Conservation (phyloP, 2,329 filamentous ascomycete genomes). For the Furcasterigmium sp. region DNA sequence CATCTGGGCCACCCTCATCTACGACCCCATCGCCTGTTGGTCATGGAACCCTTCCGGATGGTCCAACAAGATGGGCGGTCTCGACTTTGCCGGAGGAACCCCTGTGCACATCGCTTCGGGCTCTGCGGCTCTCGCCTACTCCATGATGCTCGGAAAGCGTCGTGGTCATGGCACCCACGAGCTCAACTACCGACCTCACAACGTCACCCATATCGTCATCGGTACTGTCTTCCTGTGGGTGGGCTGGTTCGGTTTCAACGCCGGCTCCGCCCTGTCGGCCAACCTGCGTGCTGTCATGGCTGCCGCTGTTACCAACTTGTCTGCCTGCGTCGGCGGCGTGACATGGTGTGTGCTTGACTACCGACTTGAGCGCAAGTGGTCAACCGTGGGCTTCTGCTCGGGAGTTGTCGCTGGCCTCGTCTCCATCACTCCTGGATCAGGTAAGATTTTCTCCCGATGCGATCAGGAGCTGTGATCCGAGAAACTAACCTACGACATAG, state of each 20-base stretch:
- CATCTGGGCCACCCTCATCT: conserved; percentile 83
- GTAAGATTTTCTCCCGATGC: conserved; percentile 29
- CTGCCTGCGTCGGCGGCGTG: conserved; percentile 77
- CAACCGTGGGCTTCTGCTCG: conserved; percentile 88
- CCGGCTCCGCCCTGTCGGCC: conserved; percentile 73
- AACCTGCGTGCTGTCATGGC: conserved; percentile 86
- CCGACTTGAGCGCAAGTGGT: conserved; percentile 85
- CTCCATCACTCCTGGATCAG: conserved; percentile 82
- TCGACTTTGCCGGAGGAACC: conserved; percentile 87
- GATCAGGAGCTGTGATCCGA: not conserved
- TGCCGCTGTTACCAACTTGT: conserved; percentile 77
- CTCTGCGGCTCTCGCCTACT: conserved; percentile 79
- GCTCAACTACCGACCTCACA: conserved; percentile 88
- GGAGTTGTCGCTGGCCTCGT: conserved; percentile 85
- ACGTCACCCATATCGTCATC: conserved; percentile 87
- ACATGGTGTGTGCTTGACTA: conserved; percentile 90
- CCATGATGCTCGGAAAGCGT: conserved; percentile 84
- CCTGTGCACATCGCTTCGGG: conserved; percentile 87
- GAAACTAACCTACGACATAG: conserved; percentile 18
- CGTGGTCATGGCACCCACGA: conserved; percentile 81
- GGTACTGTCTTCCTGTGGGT: conserved; percentile 94
- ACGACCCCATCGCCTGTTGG: conserved; percentile 93
- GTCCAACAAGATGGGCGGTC: conserved; percentile 71
- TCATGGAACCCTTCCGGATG: conserved; percentile 85
- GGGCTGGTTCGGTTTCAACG: conserved; percentile 94